Base-by-base conservation (phyloP, 2,329 filamentous ascomycete species). In the Colletotrichum trifolii region DNA sequence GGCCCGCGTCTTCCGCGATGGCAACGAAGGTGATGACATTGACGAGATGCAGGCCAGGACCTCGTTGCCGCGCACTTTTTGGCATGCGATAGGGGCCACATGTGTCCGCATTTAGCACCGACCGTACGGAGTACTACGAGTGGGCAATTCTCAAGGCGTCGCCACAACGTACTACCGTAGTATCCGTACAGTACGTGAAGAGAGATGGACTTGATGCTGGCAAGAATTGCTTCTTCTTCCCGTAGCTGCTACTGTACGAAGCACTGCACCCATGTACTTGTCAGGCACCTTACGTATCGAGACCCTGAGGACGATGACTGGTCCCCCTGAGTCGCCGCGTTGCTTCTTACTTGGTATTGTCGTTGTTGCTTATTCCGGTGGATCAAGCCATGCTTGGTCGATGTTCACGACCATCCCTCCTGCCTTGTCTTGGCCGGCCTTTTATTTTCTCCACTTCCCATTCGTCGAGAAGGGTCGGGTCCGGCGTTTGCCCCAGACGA, bases 291-390 rank as follows among this genome's bases (percentile, higher is more conserved):
- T 25, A 25, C 25, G 25, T 25, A 25, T 25, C 25, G 25, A 25
- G 25, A 25, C 25, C 25, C 25, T 25, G 25, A 25, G 25, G 25
- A 25, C 25, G 25, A 25, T 5, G 25, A 25, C 25, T 25, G 43
- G 25, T 40, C 55, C 50, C 49, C 54, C 39, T 57, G n/a, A 49
- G 38, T 48, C 46, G 50, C 40, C 17, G 55, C 46, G 52, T 65
- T 65, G 58, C 62, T 65, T 65, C 60, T 62, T 43, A 17, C 17
- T 17, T 17, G 17, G 17, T 17, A 15, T 61, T 39, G 34, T 49
- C 55, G 62, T 40, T 45, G 52, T 61, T 64, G 43, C 61, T 60
- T 60, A 34, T 54, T 54, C 15, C 8, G 34, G 57, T 64, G 61
- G 61, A 61, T 50, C 43, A 49, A 55, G 57, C 45, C 50, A 64